phyloP scores from a whole-genome alignment of 2,329 filamentous ascomycete genomes.

The Penicillium sp. region DNA sequence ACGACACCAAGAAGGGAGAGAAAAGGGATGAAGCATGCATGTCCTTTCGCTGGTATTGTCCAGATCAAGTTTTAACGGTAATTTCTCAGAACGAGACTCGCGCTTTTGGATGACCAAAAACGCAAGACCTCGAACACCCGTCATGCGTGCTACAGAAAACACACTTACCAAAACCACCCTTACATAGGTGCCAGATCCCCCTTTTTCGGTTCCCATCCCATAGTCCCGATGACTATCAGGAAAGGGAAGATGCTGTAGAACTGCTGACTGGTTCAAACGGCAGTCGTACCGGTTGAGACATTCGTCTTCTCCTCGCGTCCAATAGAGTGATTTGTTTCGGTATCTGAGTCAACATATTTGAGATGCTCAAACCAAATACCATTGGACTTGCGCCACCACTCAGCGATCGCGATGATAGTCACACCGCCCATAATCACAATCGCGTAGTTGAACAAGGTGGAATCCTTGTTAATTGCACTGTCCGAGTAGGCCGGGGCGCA shows the following conservation, averaged over 20 bases:
- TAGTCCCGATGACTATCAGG: background rate
- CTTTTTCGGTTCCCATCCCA: background rate
- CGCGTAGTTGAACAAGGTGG: slow-evolving; percentile 34
- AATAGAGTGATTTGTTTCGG: slow-evolving; percentile 9
- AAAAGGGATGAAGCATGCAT: slow-evolving; percentile 23
- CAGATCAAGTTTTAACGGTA: slow-evolving; percentile 93
- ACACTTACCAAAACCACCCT: slow-evolving; percentile 17
- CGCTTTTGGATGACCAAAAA: slow-evolving; percentile 9
- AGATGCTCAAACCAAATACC: slow-evolving; percentile 24
- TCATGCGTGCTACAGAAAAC: slow-evolving; percentile 21
- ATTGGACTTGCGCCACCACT: slow-evolving; percentile 27
- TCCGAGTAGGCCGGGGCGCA: slow-evolving; percentile 43
- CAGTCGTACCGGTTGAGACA: background rate
- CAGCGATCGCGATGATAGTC: slow-evolving; percentile 29
- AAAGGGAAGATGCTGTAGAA: background rate
- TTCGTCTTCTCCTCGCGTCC: slow-evolving; percentile 2
- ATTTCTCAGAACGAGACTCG: slow-evolving; percentile 61
- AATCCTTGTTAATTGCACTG: slow-evolving; percentile 20
- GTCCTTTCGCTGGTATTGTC: slow-evolving; percentile 98
- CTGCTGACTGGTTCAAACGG: slow-evolving; percentile 3
- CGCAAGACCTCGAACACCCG: slow-evolving; percentile 26
- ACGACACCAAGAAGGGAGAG: slow-evolving; percentile 10
- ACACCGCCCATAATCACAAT: slow-evolving; percentile 48
- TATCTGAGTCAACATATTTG: slow-evolving; percentile 13
- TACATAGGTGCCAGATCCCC: background rate